These are phyloP conservation scores for Allantophomopsis cytisporea DNA, from an alignment of 2,329 filamentous ascomycete genomes.

Conservation along the genomic window DNA sequence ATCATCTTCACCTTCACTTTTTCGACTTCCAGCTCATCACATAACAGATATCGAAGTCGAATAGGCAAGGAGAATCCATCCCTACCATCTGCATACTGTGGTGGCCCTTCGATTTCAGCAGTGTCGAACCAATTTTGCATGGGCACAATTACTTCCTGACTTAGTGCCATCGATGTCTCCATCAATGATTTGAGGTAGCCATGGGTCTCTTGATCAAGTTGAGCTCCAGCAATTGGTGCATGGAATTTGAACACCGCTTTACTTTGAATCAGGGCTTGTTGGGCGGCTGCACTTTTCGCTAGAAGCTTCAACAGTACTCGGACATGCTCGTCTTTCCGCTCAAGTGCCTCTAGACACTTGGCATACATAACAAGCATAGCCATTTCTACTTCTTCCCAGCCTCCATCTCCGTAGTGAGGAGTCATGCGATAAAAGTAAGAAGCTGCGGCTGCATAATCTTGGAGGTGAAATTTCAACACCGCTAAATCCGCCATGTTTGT, in stretches of 20 bases:
- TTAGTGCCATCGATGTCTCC: slow-evolving; percentile 20
- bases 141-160: slow-evolving; percentile 51
- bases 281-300: slow-evolving; percentile 46
- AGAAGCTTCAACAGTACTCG: slow-evolving; percentile 62
- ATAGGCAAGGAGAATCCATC: slow-evolving; percentile 67
- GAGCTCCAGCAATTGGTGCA: slow-evolving; percentile 1
- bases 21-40: slow-evolving; percentile 55
- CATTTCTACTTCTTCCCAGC: slow-evolving; percentile 70
- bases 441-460: slow-evolving; percentile 61
- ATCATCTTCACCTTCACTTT: slow-evolving; percentile 50
- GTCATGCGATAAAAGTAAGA: slow-evolving; percentile 68
- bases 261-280: slow-evolving; percentile 31
- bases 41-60: slow-evolving; percentile 56
- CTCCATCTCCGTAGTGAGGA: slow-evolving; percentile 62
- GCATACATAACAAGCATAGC: slow-evolving; percentile 80
- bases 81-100: slow-evolving; percentile 53
- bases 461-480: slow-evolving; percentile 64
- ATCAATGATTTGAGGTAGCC: slow-evolving; percentile 17
- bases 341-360: slow-evolving; percentile 64
- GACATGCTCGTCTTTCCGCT: slow-evolving; percentile 67
- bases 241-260: slow-evolving; percentile 15
- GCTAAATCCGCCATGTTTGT: slow-evolving; percentile 74
- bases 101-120: slow-evolving; percentile 51
- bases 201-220: slow-evolving; percentile 1
- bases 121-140: slow-evolving; percentile 63